Percentiles rank a stretch among this genome's conserved stretches.
These are phyloP conservation scores for Nemania bipapillata DNA, from an alignment of 2,329 filamentous ascomycete species.

Conservation along the genomic window DNA sequence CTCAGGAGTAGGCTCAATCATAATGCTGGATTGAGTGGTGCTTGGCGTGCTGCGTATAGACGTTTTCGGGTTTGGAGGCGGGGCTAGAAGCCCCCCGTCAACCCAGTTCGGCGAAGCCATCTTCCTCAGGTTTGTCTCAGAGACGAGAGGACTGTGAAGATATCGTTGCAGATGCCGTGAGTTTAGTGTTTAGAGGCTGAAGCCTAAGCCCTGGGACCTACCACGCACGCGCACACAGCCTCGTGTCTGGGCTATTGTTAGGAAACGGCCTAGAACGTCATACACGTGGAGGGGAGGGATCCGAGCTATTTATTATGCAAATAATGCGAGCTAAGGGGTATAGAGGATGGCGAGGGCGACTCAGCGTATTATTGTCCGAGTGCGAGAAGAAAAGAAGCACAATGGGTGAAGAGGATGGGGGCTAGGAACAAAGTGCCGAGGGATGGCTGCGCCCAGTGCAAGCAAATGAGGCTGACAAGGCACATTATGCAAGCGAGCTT, in stretches of 20 bases:
- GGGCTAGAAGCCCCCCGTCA: slow-evolving; percentile 24
- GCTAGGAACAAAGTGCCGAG: slow-evolving; percentile 18
- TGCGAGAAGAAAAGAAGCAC: slow-evolving; percentile 24
- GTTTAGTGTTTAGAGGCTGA: slow-evolving; percentile 16
- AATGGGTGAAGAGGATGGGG: slow-evolving; percentile 36
- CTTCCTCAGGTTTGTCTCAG: neutral
- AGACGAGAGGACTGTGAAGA: neutral
- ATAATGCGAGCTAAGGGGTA: neutral
- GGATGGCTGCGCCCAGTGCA: slow-evolving; percentile 40
- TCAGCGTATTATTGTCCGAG: slow-evolving; percentile 24
- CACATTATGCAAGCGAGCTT: slow-evolving; percentile 41
- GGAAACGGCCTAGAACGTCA: slow-evolving; percentile 3
- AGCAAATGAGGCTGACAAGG: slow-evolving; percentile 49
- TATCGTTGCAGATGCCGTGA: neutral
- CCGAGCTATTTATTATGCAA: slow-evolving; percentile 24
- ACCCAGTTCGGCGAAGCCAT: slow-evolving; percentile 40
- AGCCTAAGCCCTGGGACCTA: slow-evolving; percentile 7
- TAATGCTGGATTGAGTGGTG: slow-evolving; percentile 29
- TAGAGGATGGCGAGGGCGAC: slow-evolving; percentile 16
- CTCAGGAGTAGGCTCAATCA: slow-evolving; percentile 45
- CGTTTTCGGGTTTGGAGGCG: slow-evolving; percentile 16
- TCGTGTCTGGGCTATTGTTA: slow-evolving; percentile 15
- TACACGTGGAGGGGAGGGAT: slow-evolving; percentile 16
- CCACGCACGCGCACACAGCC: slow-evolving; percentile 28
- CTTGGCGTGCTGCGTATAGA: slow-evolving; percentile 33